phyloP scores from a whole-genome alignment of 805 yeast species.

The Pichia ethanolica region DNA sequence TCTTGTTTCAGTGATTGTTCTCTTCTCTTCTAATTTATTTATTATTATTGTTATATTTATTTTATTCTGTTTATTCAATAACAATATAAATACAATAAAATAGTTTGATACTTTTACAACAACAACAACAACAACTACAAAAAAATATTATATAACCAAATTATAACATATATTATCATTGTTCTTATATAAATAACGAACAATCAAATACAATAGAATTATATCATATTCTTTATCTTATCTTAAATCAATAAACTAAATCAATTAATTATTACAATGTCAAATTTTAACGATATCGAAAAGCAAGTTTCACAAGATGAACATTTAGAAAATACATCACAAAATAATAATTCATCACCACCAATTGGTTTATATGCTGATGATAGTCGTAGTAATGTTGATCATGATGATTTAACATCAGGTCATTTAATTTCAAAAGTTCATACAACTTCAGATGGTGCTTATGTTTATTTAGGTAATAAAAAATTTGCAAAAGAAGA shows the following conservation, averaged over 20 bases:
- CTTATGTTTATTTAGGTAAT: slow-evolving; percentile 64
- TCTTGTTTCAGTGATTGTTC: too few species aligned
- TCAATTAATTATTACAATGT: background rate
- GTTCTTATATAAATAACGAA: too few species aligned
- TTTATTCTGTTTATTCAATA: too few species aligned
- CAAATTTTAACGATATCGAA: slow-evolving; percentile 15
- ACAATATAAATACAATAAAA: too few species aligned
- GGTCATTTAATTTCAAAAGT: slow-evolving; percentile 16
- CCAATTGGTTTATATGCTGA: slow-evolving; percentile 19
- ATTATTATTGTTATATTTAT: too few species aligned
- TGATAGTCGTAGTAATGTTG: slow-evolving; percentile 3
- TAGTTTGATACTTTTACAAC: too few species aligned
- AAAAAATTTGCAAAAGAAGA: slow-evolving; percentile 59
- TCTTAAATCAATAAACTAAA: background rate
- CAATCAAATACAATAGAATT: too few species aligned
- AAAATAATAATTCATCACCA: slow-evolving; percentile 11
- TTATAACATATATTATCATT: too few species aligned
- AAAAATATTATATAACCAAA: too few species aligned
- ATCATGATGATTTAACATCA: too few species aligned
- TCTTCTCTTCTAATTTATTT: too few species aligned
- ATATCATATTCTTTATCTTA: background rate
- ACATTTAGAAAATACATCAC: slow-evolving; percentile 9
- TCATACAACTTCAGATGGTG: slow-evolving; percentile 50
- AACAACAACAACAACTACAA: too few species aligned
- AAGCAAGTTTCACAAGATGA: slow-evolving; percentile 15